Percentiles rank a stretch among this genome's conserved stretches.
Evolutionary conservation across 2,329 filamentous ascomycete genomes (phyloP).

Genomic region (Ceratocystis ficicola): DNA sequence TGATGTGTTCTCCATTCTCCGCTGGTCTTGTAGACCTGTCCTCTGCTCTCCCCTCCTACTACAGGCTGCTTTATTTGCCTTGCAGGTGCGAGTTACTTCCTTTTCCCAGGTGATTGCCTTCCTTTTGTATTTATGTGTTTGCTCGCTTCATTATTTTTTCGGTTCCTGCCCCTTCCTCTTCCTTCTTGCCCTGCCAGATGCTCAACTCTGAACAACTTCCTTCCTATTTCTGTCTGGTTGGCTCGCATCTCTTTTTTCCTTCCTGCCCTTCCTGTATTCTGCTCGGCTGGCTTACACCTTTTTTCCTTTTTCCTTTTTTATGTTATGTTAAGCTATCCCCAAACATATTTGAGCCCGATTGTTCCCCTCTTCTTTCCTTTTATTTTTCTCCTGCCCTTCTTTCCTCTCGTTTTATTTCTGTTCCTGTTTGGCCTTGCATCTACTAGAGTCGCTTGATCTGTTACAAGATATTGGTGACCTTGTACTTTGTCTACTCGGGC

Average conservation of each 20-base stretch:
- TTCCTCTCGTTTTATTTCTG: background rate
- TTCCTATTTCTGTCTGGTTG: background rate
- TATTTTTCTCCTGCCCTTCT: background rate
- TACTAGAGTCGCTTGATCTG: background rate
- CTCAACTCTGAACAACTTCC: background rate
- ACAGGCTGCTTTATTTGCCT: background rate
- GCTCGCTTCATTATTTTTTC: background rate
- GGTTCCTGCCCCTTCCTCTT: slow-evolving; percentile 3
- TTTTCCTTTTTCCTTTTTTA: background rate
- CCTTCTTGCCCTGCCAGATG: slow-evolving; percentile 4
- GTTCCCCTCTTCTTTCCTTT: background rate
- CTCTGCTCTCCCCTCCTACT: background rate
- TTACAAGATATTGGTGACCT: background rate
- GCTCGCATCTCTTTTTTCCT: background rate
- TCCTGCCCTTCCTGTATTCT: background rate
- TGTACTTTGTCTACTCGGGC: background rate
- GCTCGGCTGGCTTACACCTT: background rate
- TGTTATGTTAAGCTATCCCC: background rate
- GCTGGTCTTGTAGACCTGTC: background rate
- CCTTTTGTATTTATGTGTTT: background rate
- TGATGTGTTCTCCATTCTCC: background rate
- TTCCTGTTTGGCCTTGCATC: background rate
- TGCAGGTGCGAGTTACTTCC: background rate
- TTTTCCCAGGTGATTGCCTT: background rate
- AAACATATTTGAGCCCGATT: background rate